Conservation (phyloP, 106 monocot genomes). For the Platanthera zijinensis region DNA sequence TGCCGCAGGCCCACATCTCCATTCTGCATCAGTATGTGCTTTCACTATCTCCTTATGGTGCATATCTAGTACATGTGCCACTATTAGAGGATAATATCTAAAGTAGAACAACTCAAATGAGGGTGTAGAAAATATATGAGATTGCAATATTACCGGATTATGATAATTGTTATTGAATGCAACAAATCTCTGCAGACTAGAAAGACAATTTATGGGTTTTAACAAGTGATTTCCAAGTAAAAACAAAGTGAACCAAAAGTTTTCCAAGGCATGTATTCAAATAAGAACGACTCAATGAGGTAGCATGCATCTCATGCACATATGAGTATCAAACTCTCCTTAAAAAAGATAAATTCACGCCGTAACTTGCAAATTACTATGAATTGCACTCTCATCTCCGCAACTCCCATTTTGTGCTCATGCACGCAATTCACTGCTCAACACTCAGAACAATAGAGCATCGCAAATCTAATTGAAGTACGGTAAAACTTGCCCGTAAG, state of each 20-base stretch:
- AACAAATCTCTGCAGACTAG: background rate
- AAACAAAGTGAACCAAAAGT: background rate
- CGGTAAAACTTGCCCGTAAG: no score
- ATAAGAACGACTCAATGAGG: background rate
- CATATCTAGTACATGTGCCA: background rate
- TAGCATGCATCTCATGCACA: background rate
- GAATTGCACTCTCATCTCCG: background rate
- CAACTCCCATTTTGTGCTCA: no score
- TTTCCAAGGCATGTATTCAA: background rate
- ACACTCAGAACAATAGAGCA: no score
- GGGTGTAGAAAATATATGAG: no score
- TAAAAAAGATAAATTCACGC: background rate
- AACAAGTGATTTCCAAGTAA: background rate
- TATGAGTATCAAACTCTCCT: background rate
- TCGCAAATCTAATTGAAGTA: no score
- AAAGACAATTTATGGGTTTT: background rate
- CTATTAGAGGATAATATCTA: background rate
- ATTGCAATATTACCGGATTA: no score
- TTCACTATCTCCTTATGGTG: background rate
- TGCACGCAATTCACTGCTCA: no score
- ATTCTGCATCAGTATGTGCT: no score
- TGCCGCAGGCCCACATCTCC: no score
- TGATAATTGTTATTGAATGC: no score
- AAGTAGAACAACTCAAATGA: no score
- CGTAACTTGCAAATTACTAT: background rate